These are phyloP conservation scores for Aurantiochytrium sp. DNA, from an alignment of 108 stramenopile species.

Conservation along the genomic window DNA sequence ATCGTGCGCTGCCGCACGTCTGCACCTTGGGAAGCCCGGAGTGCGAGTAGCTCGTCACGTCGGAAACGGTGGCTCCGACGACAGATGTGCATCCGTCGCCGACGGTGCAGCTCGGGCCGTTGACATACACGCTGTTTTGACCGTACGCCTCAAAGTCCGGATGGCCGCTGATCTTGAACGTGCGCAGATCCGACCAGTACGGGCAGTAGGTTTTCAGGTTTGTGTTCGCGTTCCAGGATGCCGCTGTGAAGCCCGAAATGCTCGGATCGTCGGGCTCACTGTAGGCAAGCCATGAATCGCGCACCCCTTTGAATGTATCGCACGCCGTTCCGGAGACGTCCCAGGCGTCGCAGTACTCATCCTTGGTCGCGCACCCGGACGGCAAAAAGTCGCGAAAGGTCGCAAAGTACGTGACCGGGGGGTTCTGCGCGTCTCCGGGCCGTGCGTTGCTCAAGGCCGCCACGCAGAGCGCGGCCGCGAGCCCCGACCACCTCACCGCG, in stretches of 20 bases:
- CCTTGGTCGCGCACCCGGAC: background rate
- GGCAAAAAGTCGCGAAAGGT: background rate
- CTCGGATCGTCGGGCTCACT: background rate
- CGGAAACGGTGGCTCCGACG: background rate
- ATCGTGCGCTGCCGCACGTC: background rate
- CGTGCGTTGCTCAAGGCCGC: too few relatives aligned
- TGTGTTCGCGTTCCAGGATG: background rate
- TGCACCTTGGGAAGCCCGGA: background rate
- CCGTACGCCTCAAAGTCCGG: background rate
- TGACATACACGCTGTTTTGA: background rate
- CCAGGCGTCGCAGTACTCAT: background rate
- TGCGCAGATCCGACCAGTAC: background rate
- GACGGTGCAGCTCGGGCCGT: background rate
- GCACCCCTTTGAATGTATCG: background rate
- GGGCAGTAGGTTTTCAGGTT: background rate
- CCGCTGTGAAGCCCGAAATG: background rate
- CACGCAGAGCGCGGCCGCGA: too few relatives aligned
- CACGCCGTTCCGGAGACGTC: background rate
- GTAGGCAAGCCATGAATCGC: background rate
- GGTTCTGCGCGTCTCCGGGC: too few relatives aligned
- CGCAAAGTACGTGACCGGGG: background rate
- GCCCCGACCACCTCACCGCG: too few relatives aligned
- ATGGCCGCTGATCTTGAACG: background rate
- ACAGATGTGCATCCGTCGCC: background rate
- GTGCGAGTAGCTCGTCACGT: background rate